Conservation (phyloP, 805 yeast species). For the Zygoascus biomembranicola region DNA sequence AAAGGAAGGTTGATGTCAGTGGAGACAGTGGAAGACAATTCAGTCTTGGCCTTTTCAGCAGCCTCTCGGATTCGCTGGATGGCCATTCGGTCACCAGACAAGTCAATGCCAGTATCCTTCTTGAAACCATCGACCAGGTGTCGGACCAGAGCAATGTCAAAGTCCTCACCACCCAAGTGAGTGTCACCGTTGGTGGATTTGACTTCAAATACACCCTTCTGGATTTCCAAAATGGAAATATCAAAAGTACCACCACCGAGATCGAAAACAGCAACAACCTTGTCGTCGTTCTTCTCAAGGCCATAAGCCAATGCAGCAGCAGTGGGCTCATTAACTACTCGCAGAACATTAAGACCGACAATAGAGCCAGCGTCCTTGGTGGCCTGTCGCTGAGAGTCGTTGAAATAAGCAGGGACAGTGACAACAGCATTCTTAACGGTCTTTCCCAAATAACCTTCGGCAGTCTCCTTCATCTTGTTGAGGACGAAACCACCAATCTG, state of each 20-base stretch:
- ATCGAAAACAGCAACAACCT: constrained; percentile 92
- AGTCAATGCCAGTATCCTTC: constrained; percentile 60
- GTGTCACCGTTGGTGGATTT: constrained; percentile 96
- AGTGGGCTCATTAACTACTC: constrained; percentile 90
- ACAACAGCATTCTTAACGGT: constrained; percentile 82
- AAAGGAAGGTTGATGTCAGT: constrained; percentile 78
- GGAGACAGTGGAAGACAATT: constrained; percentile 62
- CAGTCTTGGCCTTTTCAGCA: constrained; percentile 85
- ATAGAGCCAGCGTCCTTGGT: constrained; percentile 97
- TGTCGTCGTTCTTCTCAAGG: constrained; percentile 63
- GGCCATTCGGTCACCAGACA: constrained; percentile 61
- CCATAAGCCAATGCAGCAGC: constrained; percentile 98
- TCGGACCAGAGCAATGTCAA: constrained; percentile 81
- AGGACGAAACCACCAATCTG: constrained; percentile 91
- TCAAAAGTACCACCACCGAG: constrained; percentile 99
- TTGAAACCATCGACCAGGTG: constrained; percentile 73
- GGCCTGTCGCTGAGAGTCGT: constrained; percentile 88
- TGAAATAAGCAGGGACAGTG: constrained; percentile 85
- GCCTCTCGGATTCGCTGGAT: constrained; percentile 83
- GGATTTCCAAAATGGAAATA: constrained; percentile 92
- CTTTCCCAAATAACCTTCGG: constrained; percentile 86
- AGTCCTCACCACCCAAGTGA: constrained; percentile 89
- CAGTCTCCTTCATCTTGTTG: constrained; percentile 97
- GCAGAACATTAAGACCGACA: constrained; percentile 83
- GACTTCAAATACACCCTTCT: constrained; percentile 96